Base-by-base conservation (phyloP, 2,329 filamentous ascomycete species). In the Pyrenochaeta sp. region DNA sequence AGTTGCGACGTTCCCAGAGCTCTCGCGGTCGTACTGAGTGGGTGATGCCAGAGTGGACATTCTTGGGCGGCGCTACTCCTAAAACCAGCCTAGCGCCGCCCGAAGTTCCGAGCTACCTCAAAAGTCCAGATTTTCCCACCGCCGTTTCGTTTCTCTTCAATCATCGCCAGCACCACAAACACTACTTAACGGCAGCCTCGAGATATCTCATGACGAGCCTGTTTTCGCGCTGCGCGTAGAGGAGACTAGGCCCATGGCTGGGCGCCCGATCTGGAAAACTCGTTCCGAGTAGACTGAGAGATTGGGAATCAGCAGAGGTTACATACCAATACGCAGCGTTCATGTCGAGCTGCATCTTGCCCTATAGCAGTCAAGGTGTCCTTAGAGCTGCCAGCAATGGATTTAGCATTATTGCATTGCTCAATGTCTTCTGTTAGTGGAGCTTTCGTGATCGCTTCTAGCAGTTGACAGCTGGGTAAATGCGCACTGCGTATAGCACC, bases 301-400 rank as follows among this genome's bases (percentile, higher is more conserved):
- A 79, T 82, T 84, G 83, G 88, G 88, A 90, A 90, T 90, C 88
- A 90, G 88, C 85, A 84, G 86, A 82, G 88, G 87, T 88, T 82
- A 90, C 86, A 86, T 80, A 56, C 57, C 22, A 49, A 47, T 34
- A 28, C 44, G 22, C 44, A 19, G 12, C 13, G 9, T n/a, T 22
- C 19, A n/a, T 19, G 19, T 46, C 30, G 28, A 27, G 42, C 24
- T 6, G 9, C 25, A 2, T 27, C 3, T n/a, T 19, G 36, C 36
- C n/a, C 36, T n/a, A 13, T 8, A 13, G 15, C 36, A 39, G 4
- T 13, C 13, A 15, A 5, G 15, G 36, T n/a, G 5, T 19, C 13
- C 15, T 19, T n/a, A 13, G 15, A 19, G 36, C 4, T 39, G 15
- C 12, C 8, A 3, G 34, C 9, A 15, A 5, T 6, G 15, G 2